Conservation (phyloP, 2,329 filamentous ascomycete genomes). For the Aspergillus carbonarius region DNA sequence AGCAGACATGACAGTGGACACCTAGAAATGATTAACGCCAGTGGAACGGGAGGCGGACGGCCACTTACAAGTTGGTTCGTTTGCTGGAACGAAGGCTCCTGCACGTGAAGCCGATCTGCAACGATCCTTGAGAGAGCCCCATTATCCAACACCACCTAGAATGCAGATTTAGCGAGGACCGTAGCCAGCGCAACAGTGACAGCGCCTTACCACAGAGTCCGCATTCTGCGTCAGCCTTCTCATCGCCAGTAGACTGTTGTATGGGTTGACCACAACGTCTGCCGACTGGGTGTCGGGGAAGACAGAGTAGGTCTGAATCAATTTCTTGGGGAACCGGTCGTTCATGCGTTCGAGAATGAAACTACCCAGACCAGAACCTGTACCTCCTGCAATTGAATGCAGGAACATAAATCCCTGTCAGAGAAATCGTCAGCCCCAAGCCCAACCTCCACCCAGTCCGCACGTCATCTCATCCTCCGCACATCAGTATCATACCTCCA, state of each 20-base stretch:
- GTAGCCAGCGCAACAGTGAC: not conserved
- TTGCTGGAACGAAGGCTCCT: conserved; percentile 93
- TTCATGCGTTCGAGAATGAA: conserved; percentile 95
- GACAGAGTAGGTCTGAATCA: conserved; percentile 98
- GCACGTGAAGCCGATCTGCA: conserved; percentile 88
- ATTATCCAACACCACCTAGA: conserved; percentile 82
- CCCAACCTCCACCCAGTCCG: not conserved
- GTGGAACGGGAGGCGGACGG: not conserved
- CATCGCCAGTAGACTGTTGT: conserved; percentile 94
- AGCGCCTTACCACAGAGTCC: conserved; percentile 72
- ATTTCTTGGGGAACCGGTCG: conserved; percentile 96
- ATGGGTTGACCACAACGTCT: conserved; percentile 96
- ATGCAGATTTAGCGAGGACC: conserved; percentile 23
- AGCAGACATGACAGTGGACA: conserved; percentile 97
- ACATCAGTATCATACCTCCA: conserved; percentile 63
- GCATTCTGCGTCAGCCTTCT: conserved; percentile 90
- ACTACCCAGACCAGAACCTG: conserved; percentile 91
- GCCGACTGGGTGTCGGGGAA: conserved; percentile 90
- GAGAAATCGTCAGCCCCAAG: conserved; percentile 1
- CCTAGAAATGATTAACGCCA: conserved; percentile 42
- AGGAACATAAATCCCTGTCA: conserved; percentile 91
- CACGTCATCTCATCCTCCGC: not conserved
- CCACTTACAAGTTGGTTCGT: conserved; percentile 81
- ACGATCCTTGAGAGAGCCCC: conserved; percentile 91
- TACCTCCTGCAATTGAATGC: conserved; percentile 96